Base-by-base conservation (phyloP, 208 protist genomes). In the Crithidia mellificae region DNA sequence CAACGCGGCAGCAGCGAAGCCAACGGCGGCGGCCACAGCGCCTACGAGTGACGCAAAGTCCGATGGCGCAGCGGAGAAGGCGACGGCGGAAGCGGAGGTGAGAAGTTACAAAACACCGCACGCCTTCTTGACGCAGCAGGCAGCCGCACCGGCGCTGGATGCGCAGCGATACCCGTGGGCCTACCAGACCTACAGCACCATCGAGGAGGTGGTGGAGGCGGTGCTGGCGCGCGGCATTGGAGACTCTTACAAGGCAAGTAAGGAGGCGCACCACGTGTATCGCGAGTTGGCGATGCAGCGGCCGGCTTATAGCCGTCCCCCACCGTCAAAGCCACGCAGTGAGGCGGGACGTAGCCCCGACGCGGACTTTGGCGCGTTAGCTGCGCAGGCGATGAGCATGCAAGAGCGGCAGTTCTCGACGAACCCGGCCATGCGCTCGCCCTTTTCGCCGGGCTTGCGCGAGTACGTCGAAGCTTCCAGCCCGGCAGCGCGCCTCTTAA, bases 361-460 rank as follows among this genome's bases (percentile, higher is more conserved):
- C 8, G 22, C 55, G 41, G 36, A 47, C 39, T 25, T 22, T n/a
- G 2, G 2, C n/a, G 52, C n/a, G 6, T 1, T 32, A 14, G 52
- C 19, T 5, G 32, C 36, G 41, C 41, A 46, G 41, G 8, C 46
- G 22, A 11, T 22, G 22, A 24, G 2, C 9, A 11, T 12, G 38
- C 27, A 4, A 14, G 44, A n/a, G 22, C 44, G 17, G 2, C 41
- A 44, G 25, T 74, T 74, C 34, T 74, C 68, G 24, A 74, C 68
- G 2, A 57, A 57, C 2, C 68, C 68, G 6, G 47, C 30, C 14
- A 30, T 25, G 20, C 12, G 12, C 25, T 12, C 41, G 14, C 14
- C 57, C 20, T 34, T 14, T 19, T 14, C 41, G 39, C 38, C 47
- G 19, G 34, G 49, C 25, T 17, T 46, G 17, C 8, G 14, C 12